Conservation (phyloP, 2,329 filamentous ascomycete species). For the Stagonosporopsis rhizophila region DNA sequence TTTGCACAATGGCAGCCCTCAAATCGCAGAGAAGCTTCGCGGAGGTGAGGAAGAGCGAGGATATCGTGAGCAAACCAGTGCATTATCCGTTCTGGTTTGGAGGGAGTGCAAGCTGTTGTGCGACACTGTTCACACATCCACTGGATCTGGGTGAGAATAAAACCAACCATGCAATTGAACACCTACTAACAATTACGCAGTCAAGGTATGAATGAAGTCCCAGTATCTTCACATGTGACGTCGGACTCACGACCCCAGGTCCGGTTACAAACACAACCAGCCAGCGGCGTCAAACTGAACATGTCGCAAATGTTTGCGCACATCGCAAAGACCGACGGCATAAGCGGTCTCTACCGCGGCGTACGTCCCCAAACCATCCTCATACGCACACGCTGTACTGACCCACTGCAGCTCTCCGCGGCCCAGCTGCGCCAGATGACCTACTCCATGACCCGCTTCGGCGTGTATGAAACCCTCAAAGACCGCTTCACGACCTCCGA, state of each 20-base stretch:
- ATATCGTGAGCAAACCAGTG: slow-evolving; percentile 51
- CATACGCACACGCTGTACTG: background rate
- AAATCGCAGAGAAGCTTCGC: slow-evolving; percentile 42
- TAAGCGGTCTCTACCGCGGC: slow-evolving; percentile 85
- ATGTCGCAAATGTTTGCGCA: slow-evolving; percentile 88
- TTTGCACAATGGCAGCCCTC: slow-evolving; percentile 49
- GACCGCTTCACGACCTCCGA: slow-evolving; percentile 63
- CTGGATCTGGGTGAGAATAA: slow-evolving; percentile 78
- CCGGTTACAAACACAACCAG: slow-evolving; percentile 80
- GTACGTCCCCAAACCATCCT: slow-evolving; percentile 52
- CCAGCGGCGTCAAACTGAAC: slow-evolving; percentile 71
- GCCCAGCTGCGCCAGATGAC: slow-evolving; percentile 90
- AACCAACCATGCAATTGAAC: background rate
- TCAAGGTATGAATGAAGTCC: slow-evolving; percentile 52
- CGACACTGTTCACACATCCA: slow-evolving; percentile 90
- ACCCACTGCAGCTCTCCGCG: slow-evolving; percentile 71
- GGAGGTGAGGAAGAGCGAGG: slow-evolving; percentile 51
- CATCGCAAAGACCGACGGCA: slow-evolving; percentile 76
- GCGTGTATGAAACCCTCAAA: slow-evolving; percentile 95
- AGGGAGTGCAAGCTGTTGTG: slow-evolving; percentile 90
- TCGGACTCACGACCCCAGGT: slow-evolving; percentile 62
- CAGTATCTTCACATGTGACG: background rate
- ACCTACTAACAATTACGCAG: slow-evolving; percentile 45
- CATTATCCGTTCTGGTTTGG: slow-evolving; percentile 80
- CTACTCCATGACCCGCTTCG: slow-evolving; percentile 96